phyloP scores from a whole-genome alignment of 495 filamentous ascomycete genomes.

The Amniculicola lignicola region DNA sequence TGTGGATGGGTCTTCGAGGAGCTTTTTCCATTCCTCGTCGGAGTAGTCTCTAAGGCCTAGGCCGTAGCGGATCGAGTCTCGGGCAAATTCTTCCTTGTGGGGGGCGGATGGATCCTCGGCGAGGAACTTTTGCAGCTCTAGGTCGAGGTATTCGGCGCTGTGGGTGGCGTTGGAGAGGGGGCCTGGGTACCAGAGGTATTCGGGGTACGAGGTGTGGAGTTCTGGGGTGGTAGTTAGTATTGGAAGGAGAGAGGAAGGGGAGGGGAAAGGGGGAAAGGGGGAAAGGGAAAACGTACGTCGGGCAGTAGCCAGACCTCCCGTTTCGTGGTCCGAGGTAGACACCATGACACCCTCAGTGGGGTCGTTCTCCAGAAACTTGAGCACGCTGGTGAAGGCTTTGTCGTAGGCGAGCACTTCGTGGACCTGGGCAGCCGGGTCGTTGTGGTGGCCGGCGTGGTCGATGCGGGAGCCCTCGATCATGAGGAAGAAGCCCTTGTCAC shows the following conservation, averaged over 20 bases:
- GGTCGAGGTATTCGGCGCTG: slow-evolving; percentile 66
- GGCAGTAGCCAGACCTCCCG: slow-evolving; percentile 79
- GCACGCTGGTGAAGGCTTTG: slow-evolving; percentile 71
- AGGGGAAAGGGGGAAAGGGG: not conserved
- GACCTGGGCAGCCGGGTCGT: slow-evolving; percentile 93
- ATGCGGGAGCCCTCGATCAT: slow-evolving; percentile 98
- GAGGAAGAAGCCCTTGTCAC: slow-evolving; percentile 91
- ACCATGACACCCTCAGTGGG: slow-evolving; percentile 75
- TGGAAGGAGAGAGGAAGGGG: not conserved
- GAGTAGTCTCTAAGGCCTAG: slow-evolving; percentile 75
- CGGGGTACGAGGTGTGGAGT: slow-evolving; percentile 61
- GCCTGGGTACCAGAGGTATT: slow-evolving; percentile 83
- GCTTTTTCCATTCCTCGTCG: slow-evolving; percentile 63
- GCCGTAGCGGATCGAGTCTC: slow-evolving; percentile 57
- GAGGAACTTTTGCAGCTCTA: slow-evolving; percentile 58
- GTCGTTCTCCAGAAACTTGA: slow-evolving; percentile 78
- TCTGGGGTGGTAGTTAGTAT: slow-evolving; percentile 38
- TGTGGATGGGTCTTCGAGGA: slow-evolving; percentile 55
- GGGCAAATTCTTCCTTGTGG: slow-evolving; percentile 52
- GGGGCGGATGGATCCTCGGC: slow-evolving; percentile 29
- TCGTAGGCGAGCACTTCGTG: slow-evolving; percentile 93
- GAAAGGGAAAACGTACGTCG: slow-evolving; percentile 54
- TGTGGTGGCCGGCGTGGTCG: slow-evolving; percentile 92
- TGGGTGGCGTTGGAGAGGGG: slow-evolving; percentile 78
- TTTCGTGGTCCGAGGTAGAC: slow-evolving; percentile 91